Evolutionary conservation across 352 stramenopile genomes (phyloP), one percentile per base, ranked within the genome.

Genomic region (Globisporangium uncinulatum): DNA sequence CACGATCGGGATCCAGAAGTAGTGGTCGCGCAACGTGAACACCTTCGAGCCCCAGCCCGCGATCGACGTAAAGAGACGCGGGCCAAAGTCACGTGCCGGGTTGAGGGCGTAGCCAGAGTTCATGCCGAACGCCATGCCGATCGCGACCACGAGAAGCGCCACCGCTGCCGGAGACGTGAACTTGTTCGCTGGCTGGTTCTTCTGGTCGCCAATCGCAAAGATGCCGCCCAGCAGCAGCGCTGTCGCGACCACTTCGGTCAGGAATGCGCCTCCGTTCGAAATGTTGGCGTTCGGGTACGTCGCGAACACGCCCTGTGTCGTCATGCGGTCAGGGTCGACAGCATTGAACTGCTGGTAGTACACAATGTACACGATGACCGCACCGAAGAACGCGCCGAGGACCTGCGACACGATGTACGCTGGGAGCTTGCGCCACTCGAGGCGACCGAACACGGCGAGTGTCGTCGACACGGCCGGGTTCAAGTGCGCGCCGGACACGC

Each of bases 41-140:
- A 79, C 69, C 42, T 65, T 61, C 24, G 59, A 68, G 34, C 77
- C 74, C 67, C 70, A 82, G 54, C 74, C 74, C 51, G 72, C 74
- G 17, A 67, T 50, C 43, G 54, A 19, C 42, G 73, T 67, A 46
- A 84, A 70, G 44, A 83, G 32, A 19, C 73, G 67, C 51, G 71
- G 71, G 9, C 69, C 73, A 20, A 86, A 79, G 58, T 83, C 74
- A 6, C 72, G 69, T 0, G 76, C 76, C 0, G 76, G 80, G 64
- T 90, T 90, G 31, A 90, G 61, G 21, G 80, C 80, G 61, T 86
- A 89, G 44, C 79, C 75, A 6, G 78, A 75, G 66, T 85, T 88
- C 56, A 76, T 74, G 50, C 78, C 75, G 57, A 88, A 86, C 9
- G 69, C 66, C 69, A 88, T 86, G 51, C 73, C 78, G 37, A 88